A percentile compares a stretch with the other conserved stretches of the same genome.
Conservation (phyloP, 2,329 filamentous ascomycete genomes). For the Lizonia empirigonia region DNA sequence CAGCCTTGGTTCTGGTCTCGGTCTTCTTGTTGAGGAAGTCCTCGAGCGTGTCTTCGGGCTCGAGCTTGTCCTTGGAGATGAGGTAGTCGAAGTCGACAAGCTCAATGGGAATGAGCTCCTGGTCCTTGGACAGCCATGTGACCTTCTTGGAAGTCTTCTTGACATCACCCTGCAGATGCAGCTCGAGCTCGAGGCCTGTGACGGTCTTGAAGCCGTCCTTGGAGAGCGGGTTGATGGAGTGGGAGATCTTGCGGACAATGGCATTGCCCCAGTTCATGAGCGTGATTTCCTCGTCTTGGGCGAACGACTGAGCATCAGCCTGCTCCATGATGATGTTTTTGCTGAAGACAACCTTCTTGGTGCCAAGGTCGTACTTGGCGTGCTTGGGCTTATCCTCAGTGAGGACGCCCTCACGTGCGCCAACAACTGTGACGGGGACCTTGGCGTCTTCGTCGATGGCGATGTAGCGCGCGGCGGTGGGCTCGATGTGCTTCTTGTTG, state of each 20-base stretch:
- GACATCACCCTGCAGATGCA: slow-evolving; percentile 91
- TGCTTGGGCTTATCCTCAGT: slow-evolving; percentile 83
- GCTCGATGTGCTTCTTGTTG: slow-evolving; percentile 60
- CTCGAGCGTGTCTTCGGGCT: slow-evolving; percentile 82
- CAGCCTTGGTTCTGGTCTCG: slow-evolving; percentile 72
- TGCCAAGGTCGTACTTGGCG: slow-evolving; percentile 86
- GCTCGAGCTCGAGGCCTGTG: slow-evolving; percentile 75
- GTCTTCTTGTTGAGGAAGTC: slow-evolving; percentile 80
- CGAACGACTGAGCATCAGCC: slow-evolving; percentile 80
- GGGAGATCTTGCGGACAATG: slow-evolving; percentile 69
- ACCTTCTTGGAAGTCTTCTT: slow-evolving; percentile 97
- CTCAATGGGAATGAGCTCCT: slow-evolving; percentile 80
- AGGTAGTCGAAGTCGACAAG: slow-evolving; percentile 95
- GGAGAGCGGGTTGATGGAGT: slow-evolving; percentile 59
- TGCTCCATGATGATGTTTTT: slow-evolving; percentile 81
- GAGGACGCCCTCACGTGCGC: slow-evolving; percentile 60
- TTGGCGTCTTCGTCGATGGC: slow-evolving; percentile 70
- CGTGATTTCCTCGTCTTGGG: slow-evolving; percentile 86
- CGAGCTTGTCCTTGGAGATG: slow-evolving; percentile 91
- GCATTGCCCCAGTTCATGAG: slow-evolving; percentile 97
- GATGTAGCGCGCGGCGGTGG: slow-evolving; percentile 55
- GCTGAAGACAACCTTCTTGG: slow-evolving; percentile 83
- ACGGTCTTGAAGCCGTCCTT: slow-evolving; percentile 59
- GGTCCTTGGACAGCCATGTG: slow-evolving; percentile 83
- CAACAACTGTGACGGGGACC: slow-evolving; percentile 72